Evolutionary conservation across 2,329 filamentous ascomycete genomes (phyloP).

Genomic region (Diaporthe nobilis): DNA sequence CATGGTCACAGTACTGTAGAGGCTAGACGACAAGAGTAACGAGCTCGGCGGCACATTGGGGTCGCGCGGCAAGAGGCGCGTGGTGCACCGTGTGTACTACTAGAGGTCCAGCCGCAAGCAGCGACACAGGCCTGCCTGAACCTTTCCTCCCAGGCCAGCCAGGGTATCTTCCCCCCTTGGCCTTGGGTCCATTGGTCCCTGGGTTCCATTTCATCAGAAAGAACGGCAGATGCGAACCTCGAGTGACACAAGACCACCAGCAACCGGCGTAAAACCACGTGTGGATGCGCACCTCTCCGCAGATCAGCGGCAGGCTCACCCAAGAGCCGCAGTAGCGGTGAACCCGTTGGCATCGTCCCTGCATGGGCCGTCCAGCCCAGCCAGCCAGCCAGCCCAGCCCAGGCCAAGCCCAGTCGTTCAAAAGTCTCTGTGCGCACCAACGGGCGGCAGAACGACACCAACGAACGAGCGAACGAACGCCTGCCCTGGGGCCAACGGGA

Average conservation of each 20-base stretch:
- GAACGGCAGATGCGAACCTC: slow-evolving; percentile 6
- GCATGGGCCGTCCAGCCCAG: slow-evolving; percentile 5
- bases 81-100: neutral
- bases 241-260: slow-evolving; percentile 31
- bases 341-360: slow-evolving; percentile 27
- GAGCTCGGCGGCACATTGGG: slow-evolving; percentile 1
- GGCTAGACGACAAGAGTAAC: neutral
- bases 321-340: slow-evolving; percentile 36
- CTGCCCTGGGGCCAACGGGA: neutral
- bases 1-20: neutral
- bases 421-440: neutral
- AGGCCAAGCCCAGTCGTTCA: neutral
- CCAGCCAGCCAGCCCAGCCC: neutral
- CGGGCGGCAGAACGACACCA: neutral
- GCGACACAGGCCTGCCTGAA: neutral
- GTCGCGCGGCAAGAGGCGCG: slow-evolving; percentile 18
- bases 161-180: neutral
- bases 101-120: slow-evolving; percentile 2
- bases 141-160: slow-evolving; percentile 1
- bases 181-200: neutral
- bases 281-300: slow-evolving; percentile 37
- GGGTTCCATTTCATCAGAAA: neutral
- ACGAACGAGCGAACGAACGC: neutral
- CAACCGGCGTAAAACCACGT: slow-evolving; percentile 28
- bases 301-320: slow-evolving; percentile 30